A percentile compares a stretch with the other conserved stretches of the same genome.
phyloP scores from a whole-genome alignment of 352 stramenopile species.

The Globisporangium heterothallicum region DNA sequence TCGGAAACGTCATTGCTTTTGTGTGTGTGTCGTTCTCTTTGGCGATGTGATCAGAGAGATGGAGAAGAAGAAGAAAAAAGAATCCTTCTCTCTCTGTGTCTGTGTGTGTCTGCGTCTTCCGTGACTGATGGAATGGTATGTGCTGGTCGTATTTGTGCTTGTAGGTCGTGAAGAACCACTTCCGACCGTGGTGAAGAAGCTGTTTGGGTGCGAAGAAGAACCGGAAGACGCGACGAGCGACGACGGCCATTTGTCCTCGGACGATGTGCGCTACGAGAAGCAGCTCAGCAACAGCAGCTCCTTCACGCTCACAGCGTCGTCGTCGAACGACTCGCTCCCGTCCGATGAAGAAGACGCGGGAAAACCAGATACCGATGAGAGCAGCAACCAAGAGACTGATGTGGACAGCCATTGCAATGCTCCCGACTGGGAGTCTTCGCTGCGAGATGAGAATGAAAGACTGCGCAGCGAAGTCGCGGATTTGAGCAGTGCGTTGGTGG shows the following conservation, averaged over 20 bases:
- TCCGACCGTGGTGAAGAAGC: not conserved
- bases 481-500: conserved; percentile 61
- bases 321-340: conserved; percentile 17
- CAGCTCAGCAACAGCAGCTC: conserved; percentile 13
- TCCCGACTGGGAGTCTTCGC: conserved; percentile 17
- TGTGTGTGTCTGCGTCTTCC: not conserved
- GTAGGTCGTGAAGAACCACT: not conserved
- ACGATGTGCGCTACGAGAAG: conserved; percentile 5
- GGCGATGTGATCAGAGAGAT: too few relatives aligned
- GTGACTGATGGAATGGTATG: not conserved
- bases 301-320: conserved; percentile 12
- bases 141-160: not conserved
- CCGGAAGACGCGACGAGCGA: conserved; percentile 10
- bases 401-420: not conserved
- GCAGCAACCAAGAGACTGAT: conserved; percentile 1
- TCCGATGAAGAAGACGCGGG: conserved; percentile 3
- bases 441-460: conserved; percentile 38
- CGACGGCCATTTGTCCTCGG: conserved; percentile 2
- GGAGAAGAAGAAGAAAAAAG: too few relatives aligned
- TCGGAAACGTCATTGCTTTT: too few relatives aligned
- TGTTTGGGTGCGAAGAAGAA: conserved; percentile 7
- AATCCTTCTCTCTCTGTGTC: too few relatives aligned
- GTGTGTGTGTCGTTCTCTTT: not conserved
- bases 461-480: conserved; percentile 54
- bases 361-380: not conserved